Base-by-base conservation (phyloP, 1,139 yeast genomes). In the Geotrichum carabidarum region DNA sequence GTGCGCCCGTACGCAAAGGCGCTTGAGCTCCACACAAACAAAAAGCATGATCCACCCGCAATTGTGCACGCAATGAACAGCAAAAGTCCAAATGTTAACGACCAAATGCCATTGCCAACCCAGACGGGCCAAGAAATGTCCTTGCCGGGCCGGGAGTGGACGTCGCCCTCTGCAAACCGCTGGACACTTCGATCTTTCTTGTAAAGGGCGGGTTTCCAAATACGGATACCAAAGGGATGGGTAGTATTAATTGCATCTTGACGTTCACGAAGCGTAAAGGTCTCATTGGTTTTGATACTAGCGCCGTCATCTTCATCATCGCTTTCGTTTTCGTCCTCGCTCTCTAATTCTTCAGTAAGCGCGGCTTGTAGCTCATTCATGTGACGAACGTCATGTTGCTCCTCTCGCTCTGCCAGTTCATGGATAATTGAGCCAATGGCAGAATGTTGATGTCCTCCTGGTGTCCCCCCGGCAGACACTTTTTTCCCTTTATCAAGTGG, bases 171-270 rank as follows among this genome's bases (percentile, higher is more conserved):
- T 0, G 99, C 98, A 56, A 90, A 83, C 35, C 84, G 78, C 60
- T 95, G 95, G 37, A 93, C 98, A 1, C 96, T 88, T 64, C 99
- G 82, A 58, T 81, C 80, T 70, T 93, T 93, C 68, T 94, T 93
- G 71, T 93, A 93, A 58, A 93, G 77, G 1, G 99, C 96, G 0
- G 99, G 99, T 67, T 93, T 93, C 99, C 99, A 93, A 63, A 93
- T 88, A 69, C 96, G 86, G 52, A 93, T 90, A 77, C 99, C 99
- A 67, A 93, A 93, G 0, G 99, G 99, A 73, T 94, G 99, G 1
- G 98, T 90, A 53, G 87, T 84, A 66, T 93, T 93, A 68, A 93
- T 94, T 4, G 99, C 99, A 62, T 88, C 91, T 70, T 93, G 99
- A 61, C 98, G 82, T 62, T 91, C 96, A 58, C 93, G 77, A 57